phyloP scores from a whole-genome alignment of 306 rosid species.

The Rosa chinensis region DNA sequence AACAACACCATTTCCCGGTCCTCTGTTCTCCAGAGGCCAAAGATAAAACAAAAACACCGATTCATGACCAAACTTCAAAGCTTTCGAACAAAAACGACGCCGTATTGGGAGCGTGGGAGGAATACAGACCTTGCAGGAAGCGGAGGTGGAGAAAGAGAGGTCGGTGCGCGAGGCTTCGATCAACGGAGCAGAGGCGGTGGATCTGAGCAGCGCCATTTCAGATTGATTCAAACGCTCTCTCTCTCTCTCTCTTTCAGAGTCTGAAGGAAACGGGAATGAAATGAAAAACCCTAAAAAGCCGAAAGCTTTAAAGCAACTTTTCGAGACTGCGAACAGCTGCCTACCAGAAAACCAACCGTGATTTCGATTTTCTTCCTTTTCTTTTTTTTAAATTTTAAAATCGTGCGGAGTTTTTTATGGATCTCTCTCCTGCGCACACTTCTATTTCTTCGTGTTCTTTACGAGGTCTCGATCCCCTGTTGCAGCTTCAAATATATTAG shows the following conservation, averaged over 20 bases:
- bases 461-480: not conserved
- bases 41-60: not conserved
- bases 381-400: not conserved
- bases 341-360: conserved; percentile 14
- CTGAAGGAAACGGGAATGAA: not conserved
- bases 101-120: not conserved
- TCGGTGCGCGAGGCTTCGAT: conserved; percentile 45
- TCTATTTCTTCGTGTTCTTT: conserved; percentile 1
- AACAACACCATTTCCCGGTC: not conserved
- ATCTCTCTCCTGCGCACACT: not conserved
- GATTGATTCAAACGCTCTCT: not conserved
- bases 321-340: conserved; percentile 12
- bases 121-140: conserved; percentile 46
- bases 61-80: not conserved
- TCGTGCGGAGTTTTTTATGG: conserved; percentile 33
- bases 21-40: not conserved
- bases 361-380: not conserved
- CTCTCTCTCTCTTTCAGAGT: too few relatives aligned
- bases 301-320: conserved; percentile 21
- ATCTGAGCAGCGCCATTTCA: conserved; percentile 79
- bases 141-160: conserved; percentile 30
- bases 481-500: too few relatives aligned
- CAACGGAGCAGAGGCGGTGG: conserved; percentile 42
- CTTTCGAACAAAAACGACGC: not conserved
- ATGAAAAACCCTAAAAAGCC: conserved; percentile 16